These are phyloP conservation scores for Xylona heveae DNA, from an alignment of 495 filamentous ascomycete species.

Conservation along the genomic window DNA sequence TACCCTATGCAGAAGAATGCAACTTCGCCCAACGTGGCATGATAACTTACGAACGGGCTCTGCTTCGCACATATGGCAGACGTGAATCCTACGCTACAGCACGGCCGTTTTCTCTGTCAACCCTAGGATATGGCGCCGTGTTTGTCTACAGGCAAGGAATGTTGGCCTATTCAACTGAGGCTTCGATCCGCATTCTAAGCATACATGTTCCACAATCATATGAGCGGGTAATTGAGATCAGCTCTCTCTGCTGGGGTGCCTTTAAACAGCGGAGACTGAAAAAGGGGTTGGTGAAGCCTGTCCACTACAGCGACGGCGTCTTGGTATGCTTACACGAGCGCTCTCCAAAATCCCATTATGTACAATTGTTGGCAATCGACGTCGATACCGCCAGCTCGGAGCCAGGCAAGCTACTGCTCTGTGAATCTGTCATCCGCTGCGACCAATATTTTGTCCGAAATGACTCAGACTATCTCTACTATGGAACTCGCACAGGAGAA, in stretches of 20 bases:
- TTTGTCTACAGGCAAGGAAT: constrained; percentile 43
- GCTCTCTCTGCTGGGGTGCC: constrained; percentile 20
- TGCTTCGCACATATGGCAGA: constrained; percentile 37
- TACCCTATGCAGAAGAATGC: constrained; percentile 8
- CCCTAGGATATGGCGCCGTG: constrained; percentile 34
- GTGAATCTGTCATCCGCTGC: constrained; percentile 21
- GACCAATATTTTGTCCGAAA: constrained; percentile 48
- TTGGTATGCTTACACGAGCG: constrained; percentile 32
- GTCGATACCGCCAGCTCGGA: constrained; percentile 19
- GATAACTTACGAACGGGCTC: constrained; percentile 28
- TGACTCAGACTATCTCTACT: constrained; percentile 40
- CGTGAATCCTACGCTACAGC: constrained; percentile 39
- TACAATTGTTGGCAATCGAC: constrained; percentile 31
- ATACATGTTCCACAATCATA: constrained; percentile 25
- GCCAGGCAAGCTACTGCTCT: constrained; percentile 18
- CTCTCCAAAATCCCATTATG: constrained; percentile 11
- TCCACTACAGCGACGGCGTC: constrained; percentile 40
- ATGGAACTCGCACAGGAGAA: constrained; percentile 34
- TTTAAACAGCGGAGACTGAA: constrained; percentile 7
- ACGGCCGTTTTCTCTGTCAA: constrained; percentile 34
- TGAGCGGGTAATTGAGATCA: constrained; percentile 38
- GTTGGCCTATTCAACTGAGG: constrained; percentile 32
- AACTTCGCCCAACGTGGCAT: constrained; percentile 21
- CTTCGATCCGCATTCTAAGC: constrained; percentile 40
- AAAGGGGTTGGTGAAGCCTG: constrained; percentile 29